Evolutionary conservation across 2,329 filamentous ascomycete species (phyloP).

Genomic region (Penicillium sp.): DNA sequence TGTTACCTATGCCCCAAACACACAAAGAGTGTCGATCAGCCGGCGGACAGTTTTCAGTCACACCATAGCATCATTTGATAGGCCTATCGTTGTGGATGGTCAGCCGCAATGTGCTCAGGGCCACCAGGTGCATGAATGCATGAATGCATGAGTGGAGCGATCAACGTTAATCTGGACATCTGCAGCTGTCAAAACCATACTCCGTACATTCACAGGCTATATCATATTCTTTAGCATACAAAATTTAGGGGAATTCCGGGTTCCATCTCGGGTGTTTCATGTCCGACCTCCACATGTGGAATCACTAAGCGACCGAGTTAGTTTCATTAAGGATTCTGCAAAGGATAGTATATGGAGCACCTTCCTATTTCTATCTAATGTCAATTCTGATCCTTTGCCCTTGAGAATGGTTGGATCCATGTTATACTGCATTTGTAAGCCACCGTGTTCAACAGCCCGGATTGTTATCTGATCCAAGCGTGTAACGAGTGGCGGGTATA

Average conservation of each 20-base stretch:
- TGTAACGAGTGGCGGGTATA: slow-evolving; percentile 6
- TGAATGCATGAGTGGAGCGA: neutral
- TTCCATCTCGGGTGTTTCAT: neutral
- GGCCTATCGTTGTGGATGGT: neutral
- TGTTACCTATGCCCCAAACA: neutral
- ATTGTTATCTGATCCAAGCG: slow-evolving; percentile 6
- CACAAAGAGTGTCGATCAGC: neutral
- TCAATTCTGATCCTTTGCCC: neutral
- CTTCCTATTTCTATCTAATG: neutral
- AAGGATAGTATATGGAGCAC: neutral
- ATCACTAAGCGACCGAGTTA: neutral
- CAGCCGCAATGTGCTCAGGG: neutral
- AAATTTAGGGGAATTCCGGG: neutral
- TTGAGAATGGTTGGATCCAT: neutral
- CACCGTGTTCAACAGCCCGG: neutral
- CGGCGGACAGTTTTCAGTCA: neutral
- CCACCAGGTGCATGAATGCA: neutral
- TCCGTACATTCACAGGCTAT: neutral
- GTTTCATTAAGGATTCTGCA: neutral
- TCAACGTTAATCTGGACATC: neutral
- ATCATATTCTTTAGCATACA: neutral
- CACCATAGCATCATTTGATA: neutral
- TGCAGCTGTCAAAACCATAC: neutral
- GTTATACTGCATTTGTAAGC: neutral
- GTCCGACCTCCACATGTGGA: slow-evolving; percentile 1